Conservation (phyloP, 495 filamentous ascomycete genomes). For the Neurospora sp. region DNA sequence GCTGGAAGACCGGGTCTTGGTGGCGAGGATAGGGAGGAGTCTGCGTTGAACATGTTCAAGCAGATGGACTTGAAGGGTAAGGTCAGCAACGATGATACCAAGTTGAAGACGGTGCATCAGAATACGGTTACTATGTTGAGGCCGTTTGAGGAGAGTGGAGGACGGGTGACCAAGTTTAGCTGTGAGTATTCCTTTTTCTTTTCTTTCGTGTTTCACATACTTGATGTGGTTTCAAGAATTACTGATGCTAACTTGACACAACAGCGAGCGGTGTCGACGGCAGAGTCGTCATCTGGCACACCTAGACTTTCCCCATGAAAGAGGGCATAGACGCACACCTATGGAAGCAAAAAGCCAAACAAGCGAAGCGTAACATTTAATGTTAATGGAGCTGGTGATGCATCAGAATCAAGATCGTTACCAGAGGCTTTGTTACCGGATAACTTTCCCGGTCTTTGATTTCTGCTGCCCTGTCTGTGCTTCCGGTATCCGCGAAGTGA, state of each 20-base stretch:
- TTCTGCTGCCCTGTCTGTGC: neutral
- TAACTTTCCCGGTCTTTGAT: conserved; percentile 2
- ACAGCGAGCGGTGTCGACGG: conserved; percentile 89
- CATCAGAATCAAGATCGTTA: neutral
- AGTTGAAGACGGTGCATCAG: conserved; percentile 92
- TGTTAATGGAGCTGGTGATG: neutral
- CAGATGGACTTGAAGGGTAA: conserved; percentile 98
- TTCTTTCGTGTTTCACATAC: neutral
- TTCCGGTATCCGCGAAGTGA: neutral
- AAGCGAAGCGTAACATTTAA: neutral
- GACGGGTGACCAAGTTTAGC: conserved; percentile 67
- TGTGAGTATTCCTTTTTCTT: conserved; percentile 49
- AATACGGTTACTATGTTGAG: conserved; percentile 87
- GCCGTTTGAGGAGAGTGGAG: conserved; percentile 56
- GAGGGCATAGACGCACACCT: neutral
- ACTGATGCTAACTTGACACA: conserved; percentile 27
- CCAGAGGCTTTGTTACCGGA: neutral
- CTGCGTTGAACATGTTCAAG: conserved; percentile 96
- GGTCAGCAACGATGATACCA: conserved; percentile 65
- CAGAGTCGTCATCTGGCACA: conserved; percentile 72
- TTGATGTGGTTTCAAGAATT: neutral
- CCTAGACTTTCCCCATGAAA: conserved; percentile 16
- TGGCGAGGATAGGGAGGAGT: conserved; percentile 44
- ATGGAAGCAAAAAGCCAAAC: neutral
- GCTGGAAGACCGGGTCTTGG: conserved; percentile 33